Evolutionary conservation across 2,329 filamentous ascomycete species (phyloP).

Genomic region (Pyrenochaeta sp.): DNA sequence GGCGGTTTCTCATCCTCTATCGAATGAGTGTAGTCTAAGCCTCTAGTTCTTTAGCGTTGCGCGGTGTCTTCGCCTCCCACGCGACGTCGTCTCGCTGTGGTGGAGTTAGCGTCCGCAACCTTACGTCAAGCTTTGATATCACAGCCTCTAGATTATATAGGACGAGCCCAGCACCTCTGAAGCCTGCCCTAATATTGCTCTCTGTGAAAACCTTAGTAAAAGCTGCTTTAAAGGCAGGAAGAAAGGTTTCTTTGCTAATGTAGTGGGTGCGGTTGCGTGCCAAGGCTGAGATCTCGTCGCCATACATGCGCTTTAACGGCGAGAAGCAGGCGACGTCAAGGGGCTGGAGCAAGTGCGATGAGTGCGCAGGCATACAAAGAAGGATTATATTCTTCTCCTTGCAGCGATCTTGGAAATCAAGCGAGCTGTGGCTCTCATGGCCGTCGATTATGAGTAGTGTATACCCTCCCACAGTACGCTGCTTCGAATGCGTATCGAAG

Average conservation of each 20-base stretch:
- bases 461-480: no score
- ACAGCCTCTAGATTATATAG: constrained; percentile 38
- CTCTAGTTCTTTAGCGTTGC: constrained; percentile 9
- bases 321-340: constrained; percentile 50
- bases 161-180: constrained; percentile 39
- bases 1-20: constrained; percentile 6
- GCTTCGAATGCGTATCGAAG: constrained; percentile 45
- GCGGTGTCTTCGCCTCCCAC: constrained; percentile 11
- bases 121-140: constrained; percentile 37
- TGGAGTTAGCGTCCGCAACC: constrained; percentile 1
- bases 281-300: constrained; percentile 33
- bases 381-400: constrained; percentile 6
- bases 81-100: neutral
- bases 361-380: constrained; percentile 42
- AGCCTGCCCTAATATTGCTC: constrained; percentile 33
- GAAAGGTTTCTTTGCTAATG: constrained; percentile 21
- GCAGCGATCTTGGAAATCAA: constrained; percentile 41
- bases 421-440: constrained; percentile 4
- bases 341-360: constrained; percentile 48
- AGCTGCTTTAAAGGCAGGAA: constrained; percentile 6
- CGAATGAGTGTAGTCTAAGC: constrained; percentile 11
- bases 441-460: neutral
- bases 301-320: constrained; percentile 41
- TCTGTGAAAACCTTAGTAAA: constrained; percentile 23
- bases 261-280: constrained; percentile 34